These are phyloP conservation scores for Oxytropis ochrocephala DNA, from an alignment of 306 rosid genomes.

Conservation along the genomic window DNA sequence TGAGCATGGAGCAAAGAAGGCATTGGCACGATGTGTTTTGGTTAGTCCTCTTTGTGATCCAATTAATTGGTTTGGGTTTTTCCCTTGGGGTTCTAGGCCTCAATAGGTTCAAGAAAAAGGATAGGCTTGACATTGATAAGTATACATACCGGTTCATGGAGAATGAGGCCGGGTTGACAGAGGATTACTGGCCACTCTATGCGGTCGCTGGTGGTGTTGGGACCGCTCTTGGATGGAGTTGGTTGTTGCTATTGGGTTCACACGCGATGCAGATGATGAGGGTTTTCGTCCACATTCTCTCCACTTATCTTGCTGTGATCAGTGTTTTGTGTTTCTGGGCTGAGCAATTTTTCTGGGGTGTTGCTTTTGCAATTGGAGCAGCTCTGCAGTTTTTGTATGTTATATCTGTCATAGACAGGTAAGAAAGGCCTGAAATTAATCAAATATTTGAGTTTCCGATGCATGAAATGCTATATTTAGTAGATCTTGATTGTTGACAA, in stretches of 20 bases:
- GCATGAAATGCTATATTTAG: background rate
- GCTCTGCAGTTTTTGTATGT: constrained; percentile 78
- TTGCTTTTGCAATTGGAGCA: constrained; percentile 76
- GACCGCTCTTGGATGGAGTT: constrained; percentile 71
- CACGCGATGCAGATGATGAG: constrained; percentile 75
- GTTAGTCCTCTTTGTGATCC: constrained; percentile 63
- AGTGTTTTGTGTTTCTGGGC: constrained; percentile 96
- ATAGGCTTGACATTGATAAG: constrained; percentile 78
- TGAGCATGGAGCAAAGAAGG: constrained; percentile 51
- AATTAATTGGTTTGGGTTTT: constrained; percentile 61
- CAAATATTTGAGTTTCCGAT: background rate
- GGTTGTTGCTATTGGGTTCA: constrained; percentile 76
- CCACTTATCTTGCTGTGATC: constrained; percentile 88
- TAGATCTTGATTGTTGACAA: background rate
- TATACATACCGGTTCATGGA: constrained; percentile 48
- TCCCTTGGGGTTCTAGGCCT: constrained; percentile 63
- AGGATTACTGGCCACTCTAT: constrained; percentile 83
- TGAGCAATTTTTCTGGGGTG: constrained; percentile 83
- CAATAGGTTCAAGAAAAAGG: constrained; percentile 65
- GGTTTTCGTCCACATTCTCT: constrained; percentile 86
- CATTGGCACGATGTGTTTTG: constrained; percentile 91
- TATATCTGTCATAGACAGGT: constrained; percentile 86
- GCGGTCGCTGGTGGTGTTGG: constrained; percentile 86
- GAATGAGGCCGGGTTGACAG: constrained; percentile 60
- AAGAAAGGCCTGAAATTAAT: background rate